Evolutionary conservation across 768 basidiomycete species (phyloP), one percentile per base, ranked within the genome.

Genomic region (Collybia sp.): DNA sequence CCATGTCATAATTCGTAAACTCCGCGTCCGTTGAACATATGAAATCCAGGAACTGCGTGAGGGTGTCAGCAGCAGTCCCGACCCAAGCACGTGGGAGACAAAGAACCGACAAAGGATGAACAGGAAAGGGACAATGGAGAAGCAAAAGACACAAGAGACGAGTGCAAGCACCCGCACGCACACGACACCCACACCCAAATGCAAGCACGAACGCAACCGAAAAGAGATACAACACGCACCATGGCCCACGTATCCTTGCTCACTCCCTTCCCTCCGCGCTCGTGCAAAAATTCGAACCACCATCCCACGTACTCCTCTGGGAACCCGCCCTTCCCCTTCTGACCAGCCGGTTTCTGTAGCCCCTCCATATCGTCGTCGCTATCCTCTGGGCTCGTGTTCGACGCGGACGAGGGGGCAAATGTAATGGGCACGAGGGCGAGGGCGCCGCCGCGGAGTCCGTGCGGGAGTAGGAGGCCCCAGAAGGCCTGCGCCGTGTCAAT

Each of bases 171-270:
- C n/a, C n/a, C n/a, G n/a, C n/a, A n/a, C n/a, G n/a, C n/a, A n/a
- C n/a, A 39, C 32, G 18, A 43, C 30, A 17, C 35, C 36, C 16
- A 49, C n/a, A 31, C 9, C 18, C 25, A 40, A 16, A 40, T 15
- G 6, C 12, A 42, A 39, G 12, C 40, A 19, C 40, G 31, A 43
- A 43, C 20, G n/a, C n/a, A n/a, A n/a, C n/a, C n/a, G n/a, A n/a
- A n/a, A n/a, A n/a, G n/a, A n/a, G n/a, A n/a, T n/a, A n/a, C 32
- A 40, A 38, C 20, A 66, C 82, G 36, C 41, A 88, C 90, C 89
- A 93, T 92, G 43, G 73, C 64, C 91, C 90, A 93, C 13, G 87
- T 88, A 66, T 92, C 91, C 66, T 87, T 89, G 67, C 88, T 92
- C 30, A 94, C 76, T 4, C 88, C 90, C 58, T 85, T 86, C 16